Evolutionary conservation across 2,329 filamentous ascomycete genomes (phyloP), one percentile per base, ranked within the genome.

Genomic region (Aspergillus costaricaensis): DNA sequence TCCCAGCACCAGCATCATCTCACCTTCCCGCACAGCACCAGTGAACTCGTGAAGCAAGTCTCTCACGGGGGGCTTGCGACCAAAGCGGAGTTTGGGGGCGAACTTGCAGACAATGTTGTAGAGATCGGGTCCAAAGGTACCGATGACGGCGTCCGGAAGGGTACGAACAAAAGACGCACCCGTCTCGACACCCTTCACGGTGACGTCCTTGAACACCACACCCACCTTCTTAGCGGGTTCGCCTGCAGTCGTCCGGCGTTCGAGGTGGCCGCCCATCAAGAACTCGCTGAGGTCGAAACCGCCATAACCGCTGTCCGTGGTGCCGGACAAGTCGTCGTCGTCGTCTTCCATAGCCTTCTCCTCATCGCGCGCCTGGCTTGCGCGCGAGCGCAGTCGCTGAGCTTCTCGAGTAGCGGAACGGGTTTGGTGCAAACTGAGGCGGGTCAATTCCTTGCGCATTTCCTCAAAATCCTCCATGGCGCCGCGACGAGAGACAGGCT

Each of bases 51-150:
- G 80, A 59, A 91, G 85, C 21, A 91, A 72, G 27, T 81, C 80
- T 38, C 84, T 78, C 15, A 81, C 81, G 30, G 82, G 79, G 4
- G 80, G 80, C 19, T 79, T 76, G 50, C 79, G 79, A 6, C 80
- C 78, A 50, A 84, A 74, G 41, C 75, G 78, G 15, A 86, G 61
- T 19, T 78, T 76, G 0, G 85, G 85, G 23, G 86, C 68, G 59
- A 84, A 86, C 6, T 78, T 70, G 32, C 79, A 80, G 14, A 92
- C 67, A 6, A 91, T 77, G 21, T 80, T 83, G 72, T 91, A 94
- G 1, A 94, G 77, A 73, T 94, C 91, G 0, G 91, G 91, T 0
- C 91, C 91, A 72, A 95, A 94, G 0, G 90, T 92, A 21, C 90
- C 90, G 4, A 92, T 63, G 39, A 94, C 81, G 2, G 91, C 91